Evolutionary conservation across 768 basidiomycete genomes (phyloP), one percentile per base, ranked within the genome.

Genomic region (Lactarius akahatsu): DNA sequence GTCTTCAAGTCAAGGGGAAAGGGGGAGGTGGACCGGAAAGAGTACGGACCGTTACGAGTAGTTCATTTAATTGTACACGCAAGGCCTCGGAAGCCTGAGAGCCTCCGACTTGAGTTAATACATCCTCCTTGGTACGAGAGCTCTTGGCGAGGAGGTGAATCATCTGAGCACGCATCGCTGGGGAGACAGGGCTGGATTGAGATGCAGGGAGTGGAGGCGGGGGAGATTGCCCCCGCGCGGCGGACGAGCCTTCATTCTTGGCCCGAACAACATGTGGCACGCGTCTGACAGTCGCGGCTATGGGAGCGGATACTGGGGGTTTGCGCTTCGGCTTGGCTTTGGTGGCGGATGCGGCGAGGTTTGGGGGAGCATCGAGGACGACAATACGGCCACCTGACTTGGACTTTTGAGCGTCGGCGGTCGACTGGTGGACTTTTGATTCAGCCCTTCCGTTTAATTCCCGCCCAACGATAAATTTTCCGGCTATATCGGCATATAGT

Each of bases 401-500:
- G 4, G 65, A 81, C 69, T 78, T 78, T 81, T 78, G 81, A 72
- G 76, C 77, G 7, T 70, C 74, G 20, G 70, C 67, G 26, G 75
- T 76, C 32, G 71, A 66, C 56, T 76, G 74, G 26, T 78, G 85
- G 74, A 77, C 82, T 74, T 72, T 83, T 75, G 66, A 67, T 50
- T 71, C 79, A 64, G 71, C 79, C 65, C 79, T 74, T 47, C 76
- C 72, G 70, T 78, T 83, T 41, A 90, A 80, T 71, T 90, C 82
- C 58, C 84, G 84, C 59, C 86, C 85, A 60, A 92, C 85, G 41
- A 78, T 80, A 73, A 90, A 84, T 75, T 88, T 91, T 43, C 89
- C 89, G n/a, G 84, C 80, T 54, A 93, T 84, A 70, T 85, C 86
- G 68, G 89, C 91, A 70, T 87, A 84, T 23, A 89, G 83, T 74